Evolutionary conservation across 225 moss, liverwort and hornwort genomes (phyloP).

Genomic region (Polytrichum formosum): DNA sequence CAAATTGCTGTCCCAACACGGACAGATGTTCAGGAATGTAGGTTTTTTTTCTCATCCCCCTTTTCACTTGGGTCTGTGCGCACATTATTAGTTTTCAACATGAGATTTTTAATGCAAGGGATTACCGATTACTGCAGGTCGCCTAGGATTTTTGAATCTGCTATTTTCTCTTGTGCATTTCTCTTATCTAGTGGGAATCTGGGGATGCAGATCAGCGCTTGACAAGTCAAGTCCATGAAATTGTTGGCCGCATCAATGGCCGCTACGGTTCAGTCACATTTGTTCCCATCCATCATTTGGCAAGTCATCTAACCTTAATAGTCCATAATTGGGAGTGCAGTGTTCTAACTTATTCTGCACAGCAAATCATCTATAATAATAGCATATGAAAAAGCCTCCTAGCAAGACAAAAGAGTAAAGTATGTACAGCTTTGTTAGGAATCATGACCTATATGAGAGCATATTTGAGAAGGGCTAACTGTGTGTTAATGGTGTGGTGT

Average conservation of each 20-base stretch:
- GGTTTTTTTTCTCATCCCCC: constrained; percentile 3
- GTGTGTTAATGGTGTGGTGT: not conserved
- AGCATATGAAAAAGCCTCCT: too few species aligned
- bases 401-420: not conserved
- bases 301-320: constrained; percentile 7
- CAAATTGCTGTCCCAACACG: constrained; percentile 94
- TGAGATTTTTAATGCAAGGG: too few species aligned
- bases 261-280: constrained; percentile 71
- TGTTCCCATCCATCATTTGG: constrained; percentile 75
- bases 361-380: not conserved
- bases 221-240: constrained; percentile 87
- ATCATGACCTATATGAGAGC: too few species aligned
- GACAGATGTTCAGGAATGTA: constrained; percentile 72
- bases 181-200: not conserved
- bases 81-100: too few species aligned
- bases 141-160: too few species aligned
- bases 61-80: not conserved
- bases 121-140: too few species aligned
- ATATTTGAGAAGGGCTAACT: too few species aligned
- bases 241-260: constrained; percentile 91
- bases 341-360: not conserved
- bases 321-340: not conserved
- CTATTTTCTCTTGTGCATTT: too few species aligned
- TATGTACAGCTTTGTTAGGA: not conserved
- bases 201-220: constrained; percentile 63